These are phyloP conservation scores for Liquidambar formosana DNA, from an alignment of 164 flowering plant species.

Conservation along the genomic window DNA sequence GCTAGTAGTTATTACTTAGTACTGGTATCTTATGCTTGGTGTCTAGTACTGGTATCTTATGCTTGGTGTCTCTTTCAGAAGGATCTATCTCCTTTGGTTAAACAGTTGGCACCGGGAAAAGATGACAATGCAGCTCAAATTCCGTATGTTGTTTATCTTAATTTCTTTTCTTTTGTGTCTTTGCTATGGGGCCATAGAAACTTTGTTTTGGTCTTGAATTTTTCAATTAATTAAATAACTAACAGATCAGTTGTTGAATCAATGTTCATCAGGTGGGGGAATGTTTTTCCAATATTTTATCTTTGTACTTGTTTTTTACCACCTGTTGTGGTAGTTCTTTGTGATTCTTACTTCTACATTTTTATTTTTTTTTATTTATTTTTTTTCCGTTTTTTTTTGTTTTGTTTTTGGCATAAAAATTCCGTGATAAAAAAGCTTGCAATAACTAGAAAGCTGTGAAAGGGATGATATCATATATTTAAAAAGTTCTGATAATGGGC, in stretches of 20 bases:
- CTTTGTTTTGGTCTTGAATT: neutral
- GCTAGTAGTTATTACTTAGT: constrained; percentile 1
- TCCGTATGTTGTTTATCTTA: constrained; percentile 51
- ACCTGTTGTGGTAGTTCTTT: neutral
- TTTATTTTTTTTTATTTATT: no score
- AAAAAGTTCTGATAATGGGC: no score
- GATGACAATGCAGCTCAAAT: constrained; percentile 57
- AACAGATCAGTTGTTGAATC: neutral
- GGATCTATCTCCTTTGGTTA: constrained; percentile 87
- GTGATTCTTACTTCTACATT: neutral
- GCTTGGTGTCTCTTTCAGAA: constrained; percentile 48
- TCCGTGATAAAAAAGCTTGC: neutral
- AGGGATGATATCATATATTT: neutral
- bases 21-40: constrained; percentile 15
- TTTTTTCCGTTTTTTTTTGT: no score
- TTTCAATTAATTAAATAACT: neutral
- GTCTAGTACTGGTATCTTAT: constrained; percentile 12
- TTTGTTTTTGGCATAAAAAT: neutral
- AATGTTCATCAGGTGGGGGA: neutral
- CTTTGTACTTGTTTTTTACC: no score
- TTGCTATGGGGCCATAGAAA: neutral
- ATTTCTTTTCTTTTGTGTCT: neutral
- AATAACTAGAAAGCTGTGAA: neutral
- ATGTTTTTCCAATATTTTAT: neutral
- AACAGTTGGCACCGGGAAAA: constrained; percentile 60